Evolutionary conservation across 2,329 filamentous ascomycete species (phyloP), one percentile per base, ranked within the genome.

Genomic region (Bimuria novae-zelandiae): DNA sequence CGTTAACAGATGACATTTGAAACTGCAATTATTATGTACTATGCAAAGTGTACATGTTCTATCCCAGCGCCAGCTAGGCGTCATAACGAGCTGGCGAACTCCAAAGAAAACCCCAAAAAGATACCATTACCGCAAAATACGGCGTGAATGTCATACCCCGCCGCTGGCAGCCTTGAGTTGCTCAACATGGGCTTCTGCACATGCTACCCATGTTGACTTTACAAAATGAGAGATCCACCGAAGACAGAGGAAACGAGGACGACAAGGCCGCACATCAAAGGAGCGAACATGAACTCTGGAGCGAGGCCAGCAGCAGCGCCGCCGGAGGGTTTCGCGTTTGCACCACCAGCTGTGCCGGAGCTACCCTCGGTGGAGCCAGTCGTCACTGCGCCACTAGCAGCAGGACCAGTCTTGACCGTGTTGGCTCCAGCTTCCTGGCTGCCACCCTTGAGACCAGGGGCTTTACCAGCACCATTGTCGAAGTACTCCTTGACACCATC

Each of bases 381-480:
- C 14, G 73, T 78, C 43, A 79, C 76, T 30, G 71, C 70, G 55
- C 82, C 82, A 44, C 78, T 79, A 57, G 78, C 80, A 57, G 82
- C 73, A 47, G 76, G 71, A 27, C 82, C 75, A 42, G 78, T 73
- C 49, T 79, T 79, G 25, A 62, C 59, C 23, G 58, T 56, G 30
- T 70, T 65, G 53, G 79, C 77, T 47, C 83, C 83, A 29, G 82
- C 73, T 53, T 79, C 76, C 75, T 86, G 83, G 56, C 78, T 82
- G 27, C 84, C 84, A 41, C 84, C 84, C 11, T 52, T 56, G 58
- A 87, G 82, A 64, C 84, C 84, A 22, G 76, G 76, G 4, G 81
- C 83, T 32, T 73, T 76, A 43, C 85, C 84, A 40, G 84, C 83
- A 62, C 84, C 84, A 6, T 80, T 70, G 54, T 76, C 78, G 75